Evolutionary conservation across 768 basidiomycete genomes (phyloP), one percentile per base, ranked within the genome.

Genomic region (Epithele typhae): DNA sequence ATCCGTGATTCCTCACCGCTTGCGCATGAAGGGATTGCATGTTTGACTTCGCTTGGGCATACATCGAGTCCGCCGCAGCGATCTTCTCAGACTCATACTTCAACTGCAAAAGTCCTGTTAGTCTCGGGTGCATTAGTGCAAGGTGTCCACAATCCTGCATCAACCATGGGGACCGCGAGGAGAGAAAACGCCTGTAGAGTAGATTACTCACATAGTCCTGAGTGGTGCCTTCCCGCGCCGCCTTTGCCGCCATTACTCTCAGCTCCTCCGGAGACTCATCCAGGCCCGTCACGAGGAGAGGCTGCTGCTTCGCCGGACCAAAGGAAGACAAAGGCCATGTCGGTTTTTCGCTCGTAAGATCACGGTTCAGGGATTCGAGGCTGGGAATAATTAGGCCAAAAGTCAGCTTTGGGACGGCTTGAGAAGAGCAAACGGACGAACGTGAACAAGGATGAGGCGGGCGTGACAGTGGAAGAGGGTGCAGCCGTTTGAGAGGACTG

Each of bases 211-310:
- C 91, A 63, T 92, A 92, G 71, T 81, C 79, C 32, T 76, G 71
- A 6, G 69, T 53, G 40, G 73, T 81, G 17, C 81, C 81, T 7
- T 71, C 68, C 49, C 74, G 71, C 18, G 76, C 52, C 0, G 87
- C 84, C 7, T 69, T 63, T 2, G 72, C 69, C 5, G 86, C 86
- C 51, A 75, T 81, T 30, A 84, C 68, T 36, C 87, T 74, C 37
- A 94, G 65, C 63, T 96, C 92, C 57, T 94, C 92, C 0, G 77
- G 77, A 0, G 82, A 86, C 50, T 84, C 72, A 53, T 96, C 92
- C 25, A 85, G 64, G 2, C 79, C 82, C 8, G 66, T 45, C 15
- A 96, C 62, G 5, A 94, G 54, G 18, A 70, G 77, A 0, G 81
- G 81, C 53, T 92, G 89, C 49, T 75, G 58, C 60, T 93, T 95